Evolutionary conservation across 1,284 basidiomycete species (phyloP).

Genomic region (Microbotryum lychnidis-dioicae): DNA sequence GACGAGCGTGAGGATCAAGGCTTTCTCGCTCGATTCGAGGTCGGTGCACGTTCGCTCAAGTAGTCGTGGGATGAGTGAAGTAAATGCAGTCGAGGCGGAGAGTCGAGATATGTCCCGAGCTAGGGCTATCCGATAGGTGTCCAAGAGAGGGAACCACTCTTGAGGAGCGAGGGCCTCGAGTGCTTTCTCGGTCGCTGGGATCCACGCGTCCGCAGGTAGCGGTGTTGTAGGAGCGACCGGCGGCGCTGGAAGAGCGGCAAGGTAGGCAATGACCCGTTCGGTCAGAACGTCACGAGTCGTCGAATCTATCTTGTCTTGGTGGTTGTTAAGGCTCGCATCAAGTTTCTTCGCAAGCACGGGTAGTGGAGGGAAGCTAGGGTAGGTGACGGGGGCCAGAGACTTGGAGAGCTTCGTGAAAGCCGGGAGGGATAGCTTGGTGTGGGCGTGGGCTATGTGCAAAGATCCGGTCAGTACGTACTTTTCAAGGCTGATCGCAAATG

Average conservation of each 20-base stretch:
- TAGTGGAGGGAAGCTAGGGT: slow-evolving; percentile 25
- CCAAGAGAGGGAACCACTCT: slow-evolving; percentile 33
- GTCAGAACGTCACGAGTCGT: slow-evolving; percentile 2
- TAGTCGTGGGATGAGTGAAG: slow-evolving; percentile 11
- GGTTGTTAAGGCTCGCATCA: background rate
- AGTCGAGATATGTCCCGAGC: slow-evolving; percentile 14
- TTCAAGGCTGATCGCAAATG: background rate
- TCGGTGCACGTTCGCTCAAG: slow-evolving; percentile 6
- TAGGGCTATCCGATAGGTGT: slow-evolving; percentile 33
- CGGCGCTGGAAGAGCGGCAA: slow-evolving; percentile 17
- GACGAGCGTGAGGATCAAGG: slow-evolving; percentile 32
- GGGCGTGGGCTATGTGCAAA: slow-evolving; percentile 27
- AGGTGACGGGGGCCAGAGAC: slow-evolving; percentile 26
- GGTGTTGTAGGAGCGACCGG: slow-evolving; percentile 1
- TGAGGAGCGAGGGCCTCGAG: slow-evolving; percentile 4
- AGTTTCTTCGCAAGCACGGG: slow-evolving; percentile 27
- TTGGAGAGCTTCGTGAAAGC: slow-evolving; percentile 16
- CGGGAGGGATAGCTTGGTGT: slow-evolving; percentile 27
- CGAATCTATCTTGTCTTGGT: background rate
- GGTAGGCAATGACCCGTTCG: slow-evolving; percentile 14
- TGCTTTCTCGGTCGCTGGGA: slow-evolving; percentile 10
- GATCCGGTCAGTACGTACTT: background rate
- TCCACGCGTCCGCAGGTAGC: slow-evolving; percentile 7
- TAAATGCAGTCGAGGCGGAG: slow-evolving; percentile 9
- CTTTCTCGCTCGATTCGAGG: slow-evolving; percentile 1